These are phyloP conservation scores for Blastobotrys elegans DNA, from an alignment of 1,139 yeast genomes.

Conservation along the genomic window DNA sequence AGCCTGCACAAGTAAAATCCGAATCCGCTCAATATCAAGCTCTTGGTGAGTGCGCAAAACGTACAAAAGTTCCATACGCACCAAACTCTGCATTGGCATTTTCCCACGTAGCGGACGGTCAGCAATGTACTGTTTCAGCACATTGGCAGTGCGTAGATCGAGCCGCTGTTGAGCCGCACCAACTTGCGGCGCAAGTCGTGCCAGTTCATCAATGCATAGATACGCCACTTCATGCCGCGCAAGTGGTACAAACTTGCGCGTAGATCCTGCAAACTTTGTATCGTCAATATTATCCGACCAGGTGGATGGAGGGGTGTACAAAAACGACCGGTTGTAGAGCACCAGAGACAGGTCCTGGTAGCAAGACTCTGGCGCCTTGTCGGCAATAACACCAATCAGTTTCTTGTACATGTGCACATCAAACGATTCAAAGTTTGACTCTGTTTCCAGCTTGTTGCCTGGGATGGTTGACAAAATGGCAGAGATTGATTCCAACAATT, in stretches of 20 bases:
- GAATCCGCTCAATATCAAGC: background rate
- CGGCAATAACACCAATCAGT: slow-evolving; percentile 8
- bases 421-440: slow-evolving; percentile 41
- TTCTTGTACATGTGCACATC: slow-evolving; percentile 45
- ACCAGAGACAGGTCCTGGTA: slow-evolving; percentile 35
- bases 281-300: background rate
- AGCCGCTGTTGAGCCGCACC: slow-evolving; percentile 22
- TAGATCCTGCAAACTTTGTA: slow-evolving; percentile 40
- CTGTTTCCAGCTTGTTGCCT: slow-evolving; percentile 10
- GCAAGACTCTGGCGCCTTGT: slow-evolving; percentile 32
- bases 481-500: slow-evolving; percentile 42
- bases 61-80: slow-evolving; percentile 43
- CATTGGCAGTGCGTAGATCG: slow-evolving; percentile 46
- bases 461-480: slow-evolving; percentile 34
- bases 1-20: slow-evolving; percentile 9
- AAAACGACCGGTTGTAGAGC: slow-evolving; percentile 35
- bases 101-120: slow-evolving; percentile 47
- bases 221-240: slow-evolving; percentile 43
- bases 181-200: slow-evolving; percentile 17
- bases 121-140: slow-evolving; percentile 47
- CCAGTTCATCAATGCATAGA: slow-evolving; percentile 46
- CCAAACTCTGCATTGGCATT: slow-evolving; percentile 51
- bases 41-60: slow-evolving; percentile 20
- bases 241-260: slow-evolving; percentile 37
- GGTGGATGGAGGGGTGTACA: background rate